Percentiles rank a stretch among this genome's conserved stretches.
Conservation (phyloP, 176 grass and related monocot species). For the Puya raimondii region DNA sequence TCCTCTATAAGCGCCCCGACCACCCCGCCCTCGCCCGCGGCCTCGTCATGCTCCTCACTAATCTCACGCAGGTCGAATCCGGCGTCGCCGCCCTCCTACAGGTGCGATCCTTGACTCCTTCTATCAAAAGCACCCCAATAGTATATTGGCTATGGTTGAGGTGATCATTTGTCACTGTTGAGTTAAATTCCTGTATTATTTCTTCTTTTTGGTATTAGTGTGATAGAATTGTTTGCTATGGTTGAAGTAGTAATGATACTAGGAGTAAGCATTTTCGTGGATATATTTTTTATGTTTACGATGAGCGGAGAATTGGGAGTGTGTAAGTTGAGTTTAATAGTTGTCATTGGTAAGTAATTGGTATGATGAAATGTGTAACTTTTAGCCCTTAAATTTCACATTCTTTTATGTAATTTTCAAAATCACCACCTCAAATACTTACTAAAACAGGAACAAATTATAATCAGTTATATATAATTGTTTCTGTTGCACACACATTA, state of each 20-base stretch:
- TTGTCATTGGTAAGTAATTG: too few species aligned
- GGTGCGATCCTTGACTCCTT: conserved; percentile 8
- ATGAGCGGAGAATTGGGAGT: too few species aligned
- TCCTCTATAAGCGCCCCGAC: conserved; percentile 36
- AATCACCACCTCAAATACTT: not conserved
- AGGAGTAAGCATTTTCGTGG: too few species aligned
- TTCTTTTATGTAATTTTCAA: not conserved
- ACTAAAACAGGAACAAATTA: too few species aligned
- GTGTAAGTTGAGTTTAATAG: too few species aligned
- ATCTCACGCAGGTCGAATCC: conserved; percentile 72
- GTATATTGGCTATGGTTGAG: not conserved
- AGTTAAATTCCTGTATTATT: too few species aligned
- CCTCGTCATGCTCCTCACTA: conserved; percentile 85
- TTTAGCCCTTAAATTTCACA: not conserved
- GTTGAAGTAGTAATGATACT: too few species aligned
- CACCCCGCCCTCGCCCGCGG: conserved; percentile 38
- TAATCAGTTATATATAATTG: not conserved
- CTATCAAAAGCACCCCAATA: not conserved
- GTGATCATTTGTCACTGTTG: not conserved
- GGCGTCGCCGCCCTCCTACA: conserved; percentile 58
- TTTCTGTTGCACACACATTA: not conserved
- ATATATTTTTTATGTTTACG: too few species aligned
- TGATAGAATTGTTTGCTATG: too few species aligned
- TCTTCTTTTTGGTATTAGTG: too few species aligned
- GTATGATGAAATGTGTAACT: too few species aligned